Evolutionary conservation across 1,284 basidiomycete genomes (phyloP).

Genomic region (Sanguinoderma infundibulare): DNA sequence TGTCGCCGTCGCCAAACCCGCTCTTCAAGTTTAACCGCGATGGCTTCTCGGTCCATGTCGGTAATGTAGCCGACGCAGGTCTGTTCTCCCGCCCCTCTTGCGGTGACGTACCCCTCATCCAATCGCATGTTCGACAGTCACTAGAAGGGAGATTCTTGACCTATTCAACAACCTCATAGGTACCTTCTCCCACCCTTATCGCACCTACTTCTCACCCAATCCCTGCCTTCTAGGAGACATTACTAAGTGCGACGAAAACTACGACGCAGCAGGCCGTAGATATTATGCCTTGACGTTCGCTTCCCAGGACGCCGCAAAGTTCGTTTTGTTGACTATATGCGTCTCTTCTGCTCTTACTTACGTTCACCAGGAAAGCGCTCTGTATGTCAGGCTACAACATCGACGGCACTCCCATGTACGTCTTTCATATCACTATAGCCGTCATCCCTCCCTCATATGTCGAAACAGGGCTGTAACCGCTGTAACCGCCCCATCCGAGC

Average conservation of each 20-base stretch:
- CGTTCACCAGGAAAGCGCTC: constrained; percentile 55
- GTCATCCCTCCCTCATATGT: not conserved
- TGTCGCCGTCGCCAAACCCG: constrained; percentile 30
- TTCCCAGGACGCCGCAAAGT: constrained; percentile 54
- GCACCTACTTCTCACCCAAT: not conserved
- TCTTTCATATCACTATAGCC: constrained; percentile 4
- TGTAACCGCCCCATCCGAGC: constrained; percentile 17
- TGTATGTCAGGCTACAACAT: constrained; percentile 69
- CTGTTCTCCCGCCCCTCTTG: constrained; percentile 16
- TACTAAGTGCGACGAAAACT: constrained; percentile 42
- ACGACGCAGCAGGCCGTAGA: constrained; percentile 42
- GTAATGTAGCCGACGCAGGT: constrained; percentile 48
- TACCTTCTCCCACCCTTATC: constrained; percentile 27
- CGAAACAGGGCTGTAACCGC: constrained; percentile 41
- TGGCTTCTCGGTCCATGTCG: constrained; percentile 46
- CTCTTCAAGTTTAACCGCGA: constrained; percentile 42
- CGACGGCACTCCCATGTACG: constrained; percentile 60
- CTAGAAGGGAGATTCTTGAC: constrained; percentile 53
- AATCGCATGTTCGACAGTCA: constrained; percentile 36
- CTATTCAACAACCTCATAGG: constrained; percentile 63
- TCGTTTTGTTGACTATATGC: constrained; percentile 20
- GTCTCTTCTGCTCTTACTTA: constrained; percentile 2
- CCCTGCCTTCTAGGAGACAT: constrained; percentile 46
- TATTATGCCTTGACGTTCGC: constrained; percentile 56
- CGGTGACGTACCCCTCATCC: not conserved